Base-by-base conservation (phyloP, 306 rosid genomes). In the Coriaria nepalensis region DNA sequence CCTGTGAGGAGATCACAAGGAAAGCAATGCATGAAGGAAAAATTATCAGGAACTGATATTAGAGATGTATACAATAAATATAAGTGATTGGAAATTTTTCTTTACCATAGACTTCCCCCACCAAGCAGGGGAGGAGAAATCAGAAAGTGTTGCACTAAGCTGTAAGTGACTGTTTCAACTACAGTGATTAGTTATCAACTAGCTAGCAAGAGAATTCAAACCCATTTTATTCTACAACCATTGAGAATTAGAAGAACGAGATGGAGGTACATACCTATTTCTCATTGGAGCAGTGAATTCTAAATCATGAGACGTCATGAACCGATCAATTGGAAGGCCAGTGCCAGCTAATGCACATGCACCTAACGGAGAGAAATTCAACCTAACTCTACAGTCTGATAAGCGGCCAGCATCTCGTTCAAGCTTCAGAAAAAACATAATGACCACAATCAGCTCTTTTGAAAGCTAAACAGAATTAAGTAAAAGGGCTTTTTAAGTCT, bases 321-420 rank as follows among this genome's bases (percentile, higher is more conserved):
- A 85, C 32, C 98, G 77, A 50, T 90, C 95, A 13, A 90, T 90
- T n/a, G 98, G 95, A 39, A 90, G 95, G 53, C 98, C 98, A 11
- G 95, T 85, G 65, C 98, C 94, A 4, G 98, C 98, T 74, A 90
- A 56, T n/a, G 98, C 98, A 77, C 98, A 90, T 55, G 94, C 95
- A 10, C 98, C 98, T 56, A 90, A 67, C 1, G 98, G 92, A 53
- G 85, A 75, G 65, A 73, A 78, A 77, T 90, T 90, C 77, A 81
- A 53, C 71, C 98, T 78, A 63, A 64, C 83, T 57, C 87, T 79
- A 66, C 98, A 90, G 57, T 90, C 98, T 43, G 72, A 52, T 57
- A 85, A 75, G 37, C 95, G 95, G 32, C 92, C 81, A 37, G 80
- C 80, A 67, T 90, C 95, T 4, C 98, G 90, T 53, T 90, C 95